Evolutionary conservation across 1,284 basidiomycete species (phyloP).

Genomic region (Apiotrichum porosum): DNA sequence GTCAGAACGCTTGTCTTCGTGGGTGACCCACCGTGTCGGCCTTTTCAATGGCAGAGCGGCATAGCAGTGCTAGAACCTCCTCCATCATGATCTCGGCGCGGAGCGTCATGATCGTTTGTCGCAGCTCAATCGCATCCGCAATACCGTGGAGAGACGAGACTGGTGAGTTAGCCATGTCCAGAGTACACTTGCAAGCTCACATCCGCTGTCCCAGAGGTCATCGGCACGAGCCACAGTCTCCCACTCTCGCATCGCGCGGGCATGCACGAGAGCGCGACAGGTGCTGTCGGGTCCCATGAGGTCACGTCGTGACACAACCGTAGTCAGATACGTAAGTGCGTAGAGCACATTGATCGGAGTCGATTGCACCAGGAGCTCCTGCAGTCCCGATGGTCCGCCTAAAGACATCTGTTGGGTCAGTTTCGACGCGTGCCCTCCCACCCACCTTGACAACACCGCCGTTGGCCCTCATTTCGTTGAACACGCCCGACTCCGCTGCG

Average conservation of each 20-base stretch:
- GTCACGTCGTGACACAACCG: conserved; percentile 29
- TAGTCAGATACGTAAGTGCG: conserved; percentile 30
- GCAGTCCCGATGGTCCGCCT: not conserved
- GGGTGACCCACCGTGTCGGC: conserved; percentile 22
- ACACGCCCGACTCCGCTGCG: conserved; percentile 17
- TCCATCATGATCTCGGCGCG: conserved; percentile 39
- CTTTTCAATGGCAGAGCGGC: conserved; percentile 23
- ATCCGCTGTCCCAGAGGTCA: conserved; percentile 43
- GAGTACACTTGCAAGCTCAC: conserved; percentile 20
- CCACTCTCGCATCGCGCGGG: conserved; percentile 21
- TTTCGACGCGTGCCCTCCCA: no score
- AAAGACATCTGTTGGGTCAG: no score
- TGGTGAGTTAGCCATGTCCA: conserved; percentile 13
- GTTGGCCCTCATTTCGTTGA: conserved; percentile 13
- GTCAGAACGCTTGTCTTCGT: no score
- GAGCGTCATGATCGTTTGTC: conserved; percentile 20
- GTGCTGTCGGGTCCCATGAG: conserved; percentile 17
- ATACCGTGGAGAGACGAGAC: conserved; percentile 28
- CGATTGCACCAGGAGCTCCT: conserved; percentile 25
- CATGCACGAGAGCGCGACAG: conserved; percentile 27
- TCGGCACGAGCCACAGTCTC: conserved; percentile 21
- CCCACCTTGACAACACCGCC: conserved; percentile 31
- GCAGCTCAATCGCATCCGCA: conserved; percentile 14
- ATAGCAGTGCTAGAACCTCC: conserved; percentile 29
- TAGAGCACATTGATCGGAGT: conserved; percentile 38